Evolutionary conservation across 2,329 filamentous ascomycete species (phyloP), one percentile per base, ranked within the genome.

Genomic region (Fusarium pilosicola): DNA sequence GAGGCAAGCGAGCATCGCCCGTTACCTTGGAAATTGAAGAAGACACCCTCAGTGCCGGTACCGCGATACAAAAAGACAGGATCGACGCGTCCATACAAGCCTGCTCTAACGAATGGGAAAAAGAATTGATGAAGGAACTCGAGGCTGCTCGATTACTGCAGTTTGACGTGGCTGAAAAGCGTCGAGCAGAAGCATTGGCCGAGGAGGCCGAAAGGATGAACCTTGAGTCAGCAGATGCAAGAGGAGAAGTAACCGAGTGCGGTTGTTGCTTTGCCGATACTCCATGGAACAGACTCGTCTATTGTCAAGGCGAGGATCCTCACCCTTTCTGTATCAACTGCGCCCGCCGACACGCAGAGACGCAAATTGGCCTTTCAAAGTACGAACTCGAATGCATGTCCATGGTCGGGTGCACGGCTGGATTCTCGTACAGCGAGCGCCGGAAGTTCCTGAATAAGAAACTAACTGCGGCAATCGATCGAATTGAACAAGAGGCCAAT

Each of bases 241-340:
- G 84, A 9, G 89, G 90, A 2, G 85, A 88, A 24, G 84, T 92
- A 45, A 81, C 85, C 17, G 93, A 96, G 74, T 97, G 92, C 75
- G 87, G 86, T 48, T 94, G 93, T 77, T 97, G 94, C 81, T 96
- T 88, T 77, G 85, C 86, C 12, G 90, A 94, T 8, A 85, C 86
- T 56, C 87, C 93, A 5, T 81, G 90, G 51, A 93, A 93, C 74
- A 87, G 90, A 54, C 90, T 94, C 84, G 87, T 94, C 3, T 85
- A 89, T 71, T 97, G 94, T 79, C 82, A 89, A 57, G 90, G 87
- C 22, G 84, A 87, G 0, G 75, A 79, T 0, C 73, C 82, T 3
- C 93, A 95, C 68, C 89, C 88, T 78, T 95, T 96, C 80, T 97
- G 94, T 80, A 85, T 85, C 52, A 81, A 83, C 3, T 97, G 94